A percentile compares a stretch with the other conserved stretches of the same genome.
Evolutionary conservation across 495 filamentous ascomycete genomes (phyloP).

Genomic region (Hypoxylon rickii): DNA sequence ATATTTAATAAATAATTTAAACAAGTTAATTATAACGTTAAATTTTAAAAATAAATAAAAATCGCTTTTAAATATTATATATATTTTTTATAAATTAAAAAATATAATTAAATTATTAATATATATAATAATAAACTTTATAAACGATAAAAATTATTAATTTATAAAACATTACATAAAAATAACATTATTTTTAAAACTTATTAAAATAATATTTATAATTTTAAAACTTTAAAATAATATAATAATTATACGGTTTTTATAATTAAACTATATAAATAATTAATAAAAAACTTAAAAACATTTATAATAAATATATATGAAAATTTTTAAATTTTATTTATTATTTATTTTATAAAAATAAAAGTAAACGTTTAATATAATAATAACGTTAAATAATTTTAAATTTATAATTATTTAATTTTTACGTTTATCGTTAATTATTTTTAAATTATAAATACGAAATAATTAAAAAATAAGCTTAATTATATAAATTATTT

Average conservation of each 20-base stretch:
- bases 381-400: not conserved
- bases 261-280: not conserved
- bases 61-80: not conserved
- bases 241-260: not conserved
- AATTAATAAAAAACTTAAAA: not conserved
- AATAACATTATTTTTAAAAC: not conserved
- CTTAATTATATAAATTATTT: not conserved
- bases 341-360: not conserved
- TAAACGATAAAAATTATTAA: not conserved
- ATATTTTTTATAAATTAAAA: not conserved
- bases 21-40: not conserved
- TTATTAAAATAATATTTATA: not conserved
- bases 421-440: not conserved
- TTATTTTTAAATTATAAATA: not conserved
- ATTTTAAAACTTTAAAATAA: not conserved
- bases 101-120: not conserved
- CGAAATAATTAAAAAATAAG: not conserved
- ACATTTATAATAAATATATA: not conserved
- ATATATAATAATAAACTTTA: too few relatives aligned
- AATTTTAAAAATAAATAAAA: not conserved
- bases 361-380: not conserved
- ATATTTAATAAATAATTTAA: not conserved
- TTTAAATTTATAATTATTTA: not conserved
- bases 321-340: not conserved
- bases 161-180: not conserved